Base-by-base conservation (phyloP, 352 stramenopile species). In the Pythium utonaiense region DNA sequence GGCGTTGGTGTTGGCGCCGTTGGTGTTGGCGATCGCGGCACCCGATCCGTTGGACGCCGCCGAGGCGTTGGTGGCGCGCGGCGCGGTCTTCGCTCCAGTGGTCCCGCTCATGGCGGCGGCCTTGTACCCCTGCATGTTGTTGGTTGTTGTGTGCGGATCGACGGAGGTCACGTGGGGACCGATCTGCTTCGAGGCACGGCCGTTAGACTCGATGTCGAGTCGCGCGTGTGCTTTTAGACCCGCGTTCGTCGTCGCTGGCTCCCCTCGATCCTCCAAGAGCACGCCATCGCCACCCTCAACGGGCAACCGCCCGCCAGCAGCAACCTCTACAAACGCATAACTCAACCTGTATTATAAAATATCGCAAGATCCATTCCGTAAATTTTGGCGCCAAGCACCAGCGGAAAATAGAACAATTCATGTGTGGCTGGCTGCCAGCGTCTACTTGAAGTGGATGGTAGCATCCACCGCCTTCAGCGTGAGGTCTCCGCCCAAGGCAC, bases 401-500 rank as follows among this genome's bases (percentile, higher is more conserved):
- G 8, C 13, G 19, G 22, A n/a, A 33, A 33, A 33, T 33, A 33
- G 8, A 8, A 22, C 38, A 25, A 33, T 33, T 10, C 28, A 9
- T 33, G 28, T 33, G 9, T 9, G 5, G 28, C 5, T 33, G 25
- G n/a, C 6, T 47, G 12, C 1, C 17, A 6, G 27, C 33, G 16
- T 19, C 45, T 57, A 70, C 52, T 70, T 70, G 57, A 70, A 70
- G 31, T 64, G 63, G 14, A 70, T 22, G 24, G 25, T 14, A 30
- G 44, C 17, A 44, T 70, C 63, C 9, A 82, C 73, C 2, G 66
- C 54, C 19, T 71, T 57, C 17, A 89, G 64, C 38, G 66, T 31
- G 28, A 93, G 41, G 51, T 94, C 84, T 16, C 84, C 84, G 33
- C 84, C 84, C 1, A 89, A 74, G 5, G 79, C 79, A 14, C 80